Evolutionary conservation across 192 early-diverging fungal genomes (phyloP).

Genomic region (Dissophora ornata): DNA sequence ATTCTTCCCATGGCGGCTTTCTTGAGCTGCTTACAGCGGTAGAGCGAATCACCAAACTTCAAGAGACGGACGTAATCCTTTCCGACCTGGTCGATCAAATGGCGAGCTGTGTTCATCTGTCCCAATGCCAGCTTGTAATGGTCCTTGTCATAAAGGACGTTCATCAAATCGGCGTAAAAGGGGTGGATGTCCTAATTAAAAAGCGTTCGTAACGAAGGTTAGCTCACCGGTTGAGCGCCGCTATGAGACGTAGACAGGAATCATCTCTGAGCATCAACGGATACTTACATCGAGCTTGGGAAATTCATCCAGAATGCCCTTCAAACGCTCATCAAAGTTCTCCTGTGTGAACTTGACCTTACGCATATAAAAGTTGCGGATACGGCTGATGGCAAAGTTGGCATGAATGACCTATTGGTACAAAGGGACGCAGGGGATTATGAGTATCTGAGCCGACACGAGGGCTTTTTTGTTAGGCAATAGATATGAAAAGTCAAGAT

Average conservation of each 20-base stretch:
- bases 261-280: too few relatives aligned
- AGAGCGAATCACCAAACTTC: slow-evolving; percentile 99
- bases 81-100: slow-evolving; percentile 95
- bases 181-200: slow-evolving; percentile 99
- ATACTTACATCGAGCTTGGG: slow-evolving; percentile 93
- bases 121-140: slow-evolving; percentile 99
- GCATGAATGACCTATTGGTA: slow-evolving; percentile 89
- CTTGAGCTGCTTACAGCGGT: slow-evolving; percentile 99
- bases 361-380: slow-evolving; percentile 98
- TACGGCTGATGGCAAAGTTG: slow-evolving; percentile 96
- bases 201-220: too few relatives aligned
- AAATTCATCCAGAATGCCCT: slow-evolving; percentile 93
- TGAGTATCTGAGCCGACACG: too few relatives aligned
- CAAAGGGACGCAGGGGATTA: too few relatives aligned
- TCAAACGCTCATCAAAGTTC: slow-evolving; percentile 95
- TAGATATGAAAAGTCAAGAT: not conserved
- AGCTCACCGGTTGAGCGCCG: too few relatives aligned
- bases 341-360: slow-evolving; percentile 99
- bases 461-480: not conserved
- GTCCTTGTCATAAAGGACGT: slow-evolving; percentile 99
- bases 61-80: slow-evolving; percentile 97
- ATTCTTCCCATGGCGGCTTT: slow-evolving; percentile 97
- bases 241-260: too few relatives aligned
- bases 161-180: slow-evolving; percentile 99
- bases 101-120: slow-evolving; percentile 97